Evolutionary conservation across 768 basidiomycete species (phyloP), one percentile per base, ranked within the genome.

Genomic region (Chiua virens): DNA sequence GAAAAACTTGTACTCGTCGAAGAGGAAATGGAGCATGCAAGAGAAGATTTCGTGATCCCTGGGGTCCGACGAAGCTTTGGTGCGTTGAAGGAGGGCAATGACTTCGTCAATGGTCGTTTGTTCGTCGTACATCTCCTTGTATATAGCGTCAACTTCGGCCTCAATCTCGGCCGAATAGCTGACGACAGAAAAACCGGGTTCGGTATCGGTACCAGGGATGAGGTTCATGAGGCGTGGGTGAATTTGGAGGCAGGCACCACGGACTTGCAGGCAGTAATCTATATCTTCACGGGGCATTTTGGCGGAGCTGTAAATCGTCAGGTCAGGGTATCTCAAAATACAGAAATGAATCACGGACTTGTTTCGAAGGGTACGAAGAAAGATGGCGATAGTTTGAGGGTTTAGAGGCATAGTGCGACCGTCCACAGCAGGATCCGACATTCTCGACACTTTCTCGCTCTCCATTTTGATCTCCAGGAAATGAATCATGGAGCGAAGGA

Each of bases 1-100:
- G 92, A 98, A 97, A 78, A 98, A 99, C 64, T 94, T 95, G 83
- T 97, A 97, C 73, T 99, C 97, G 82, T 98, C 97, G 72, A 99
- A 98, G 39, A 99, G 82, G 78, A 97, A 96, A 75, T 98, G 95
- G 45, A 99, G 86, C 86, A 97, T 97, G 82, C 94, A 98, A n/a
- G 94, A 97, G 66, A 98, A 98, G 55, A 97, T 83, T 72, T 98
- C 93, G 67, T 96, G 92, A 60, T 98, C 94, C 49, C 86, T 84
- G 40, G 86, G 72, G 59, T 87, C 90, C 28, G 81, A 78, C 27
- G 94, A 95, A 44, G 80, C 82, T 65, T 95, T 93, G 75, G 86
- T 83, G 48, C 85, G 82, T 70, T 91, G 88, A 23, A 99, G 83
- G 73, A 93, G 85, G 23, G 80, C 73, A 54, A 98, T 89, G 56